A percentile compares a stretch with the other conserved stretches of the same genome.
Conservation (phyloP, 192 early-diverging fungal genomes). For the Coemansia sp. region DNA sequence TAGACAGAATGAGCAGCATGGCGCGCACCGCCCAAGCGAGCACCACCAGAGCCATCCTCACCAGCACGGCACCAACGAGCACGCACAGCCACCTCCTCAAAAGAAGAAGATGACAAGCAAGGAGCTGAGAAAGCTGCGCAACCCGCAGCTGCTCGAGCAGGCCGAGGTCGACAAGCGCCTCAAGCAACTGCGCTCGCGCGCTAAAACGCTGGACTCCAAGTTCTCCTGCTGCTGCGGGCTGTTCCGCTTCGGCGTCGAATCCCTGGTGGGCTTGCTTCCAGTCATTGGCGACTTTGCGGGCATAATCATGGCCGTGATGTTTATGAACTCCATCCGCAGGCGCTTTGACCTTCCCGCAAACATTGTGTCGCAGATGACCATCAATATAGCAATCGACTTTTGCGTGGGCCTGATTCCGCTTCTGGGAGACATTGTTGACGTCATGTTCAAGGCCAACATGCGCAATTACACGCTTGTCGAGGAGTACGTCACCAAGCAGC, state of each 20-base stretch:
- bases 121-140: slow-evolving; percentile 11
- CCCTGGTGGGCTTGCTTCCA: slow-evolving; percentile 41
- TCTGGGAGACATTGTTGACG: slow-evolving; percentile 47
- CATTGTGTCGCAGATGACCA: slow-evolving; percentile 36
- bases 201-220: slow-evolving; percentile 24
- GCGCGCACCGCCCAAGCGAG: no score
- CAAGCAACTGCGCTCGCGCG: slow-evolving; percentile 13
- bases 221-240: slow-evolving; percentile 37
- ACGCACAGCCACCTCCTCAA: not conserved
- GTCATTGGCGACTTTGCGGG: slow-evolving; percentile 45
- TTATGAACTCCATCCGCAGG: slow-evolving; percentile 21
- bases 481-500: slow-evolving; percentile 18
- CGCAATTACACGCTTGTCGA: slow-evolving; percentile 39
- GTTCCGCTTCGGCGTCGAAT: slow-evolving; percentile 41
- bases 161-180: slow-evolving; percentile 21
- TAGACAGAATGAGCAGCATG: no score
- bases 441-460: slow-evolving; percentile 47
- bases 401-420: slow-evolving; percentile 40
- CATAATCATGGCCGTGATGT: slow-evolving; percentile 23
- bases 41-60: not conserved
- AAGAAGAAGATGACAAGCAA: not conserved
- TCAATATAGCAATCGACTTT: slow-evolving; percentile 47
- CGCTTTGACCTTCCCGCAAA: slow-evolving; percentile 24
- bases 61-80: not conserved
- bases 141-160: slow-evolving; percentile 20